Conservation (phyloP, 768 basidiomycete genomes). For the Amyloporia xantha region DNA sequence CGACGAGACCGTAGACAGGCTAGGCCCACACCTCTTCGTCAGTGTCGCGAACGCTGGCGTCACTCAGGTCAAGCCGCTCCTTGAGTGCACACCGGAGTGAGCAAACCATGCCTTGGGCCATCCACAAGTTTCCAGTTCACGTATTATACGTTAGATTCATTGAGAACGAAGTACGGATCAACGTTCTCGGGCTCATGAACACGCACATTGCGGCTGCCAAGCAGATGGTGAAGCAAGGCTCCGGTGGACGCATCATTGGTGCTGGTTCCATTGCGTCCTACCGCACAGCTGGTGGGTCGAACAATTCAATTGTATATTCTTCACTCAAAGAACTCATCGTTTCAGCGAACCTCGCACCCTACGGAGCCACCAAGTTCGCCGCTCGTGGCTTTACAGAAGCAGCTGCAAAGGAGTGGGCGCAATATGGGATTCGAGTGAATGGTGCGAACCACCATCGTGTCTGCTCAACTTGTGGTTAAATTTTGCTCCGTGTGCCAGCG, state of each 20-base stretch:
- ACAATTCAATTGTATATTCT: no score
- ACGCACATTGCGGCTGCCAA: constrained; percentile 27
- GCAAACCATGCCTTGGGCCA: constrained; percentile 3
- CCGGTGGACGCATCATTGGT: constrained; percentile 26
- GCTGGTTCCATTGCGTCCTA: constrained; percentile 27
- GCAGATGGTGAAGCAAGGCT: constrained; percentile 29
- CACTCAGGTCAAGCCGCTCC: constrained; percentile 23
- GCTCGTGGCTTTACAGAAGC: constrained; percentile 28
- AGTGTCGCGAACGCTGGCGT: constrained; percentile 29
- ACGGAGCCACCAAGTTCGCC: constrained; percentile 29
- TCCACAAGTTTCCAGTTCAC: background rate
- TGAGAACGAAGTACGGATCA: constrained; percentile 23
- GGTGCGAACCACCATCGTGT: no score
- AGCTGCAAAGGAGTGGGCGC: constrained; percentile 27
- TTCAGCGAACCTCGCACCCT: constrained; percentile 24
- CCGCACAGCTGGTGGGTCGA: constrained; percentile 20
- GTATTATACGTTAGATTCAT: constrained; percentile 15
- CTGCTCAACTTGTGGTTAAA: background rate
- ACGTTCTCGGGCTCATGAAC: constrained; percentile 26
- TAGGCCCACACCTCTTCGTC: constrained; percentile 24
- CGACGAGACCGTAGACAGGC: constrained; percentile 24
- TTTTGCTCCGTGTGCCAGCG: constrained; percentile 11
- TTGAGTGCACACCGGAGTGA: constrained; percentile 26
- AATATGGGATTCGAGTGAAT: constrained; percentile 28
- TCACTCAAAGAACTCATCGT: no score